These are phyloP conservation scores for Tylopilus felleus DNA, from an alignment of 768 basidiomycete genomes.

Conservation along the genomic window DNA sequence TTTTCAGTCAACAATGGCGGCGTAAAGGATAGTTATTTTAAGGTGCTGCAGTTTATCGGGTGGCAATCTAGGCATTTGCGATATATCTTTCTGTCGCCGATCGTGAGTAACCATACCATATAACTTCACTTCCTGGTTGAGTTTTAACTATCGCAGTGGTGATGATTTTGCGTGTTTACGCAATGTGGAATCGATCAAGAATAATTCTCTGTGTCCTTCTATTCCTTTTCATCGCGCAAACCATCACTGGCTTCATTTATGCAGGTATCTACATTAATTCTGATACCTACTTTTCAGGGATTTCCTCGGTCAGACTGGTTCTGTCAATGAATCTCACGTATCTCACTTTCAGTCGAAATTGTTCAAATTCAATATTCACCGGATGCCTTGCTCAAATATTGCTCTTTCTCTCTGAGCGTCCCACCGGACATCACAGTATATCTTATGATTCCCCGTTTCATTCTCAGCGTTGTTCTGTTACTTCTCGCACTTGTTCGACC, in stretches of 20 bases:
- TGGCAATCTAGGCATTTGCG: not conserved
- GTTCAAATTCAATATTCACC: not conserved
- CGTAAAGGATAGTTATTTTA: not conserved
- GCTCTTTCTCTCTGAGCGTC: not conserved
- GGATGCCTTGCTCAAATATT: not conserved
- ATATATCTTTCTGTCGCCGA: constrained; percentile 6
- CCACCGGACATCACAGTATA: not conserved
- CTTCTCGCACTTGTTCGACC: not conserved
- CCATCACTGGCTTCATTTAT: not conserved
- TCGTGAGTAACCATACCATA: not conserved
- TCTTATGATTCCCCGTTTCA: not conserved
- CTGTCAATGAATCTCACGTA: too few relatives aligned
- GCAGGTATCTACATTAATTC: not conserved
- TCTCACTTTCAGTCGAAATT: not conserved
- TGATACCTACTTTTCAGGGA: not conserved
- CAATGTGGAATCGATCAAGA: constrained; percentile 9
- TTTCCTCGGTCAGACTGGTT: not conserved
- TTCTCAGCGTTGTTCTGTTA: not conserved
- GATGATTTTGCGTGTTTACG: constrained; percentile 16
- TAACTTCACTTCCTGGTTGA: not conserved
- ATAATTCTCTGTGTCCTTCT: not conserved
- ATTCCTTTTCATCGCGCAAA: not conserved
- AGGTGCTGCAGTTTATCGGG: constrained; percentile 1
- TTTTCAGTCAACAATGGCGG: not conserved
- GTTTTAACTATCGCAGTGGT: too few relatives aligned